Base-by-base conservation (phyloP, 2,329 filamentous ascomycete species). In the Trichophyton simii region DNA sequence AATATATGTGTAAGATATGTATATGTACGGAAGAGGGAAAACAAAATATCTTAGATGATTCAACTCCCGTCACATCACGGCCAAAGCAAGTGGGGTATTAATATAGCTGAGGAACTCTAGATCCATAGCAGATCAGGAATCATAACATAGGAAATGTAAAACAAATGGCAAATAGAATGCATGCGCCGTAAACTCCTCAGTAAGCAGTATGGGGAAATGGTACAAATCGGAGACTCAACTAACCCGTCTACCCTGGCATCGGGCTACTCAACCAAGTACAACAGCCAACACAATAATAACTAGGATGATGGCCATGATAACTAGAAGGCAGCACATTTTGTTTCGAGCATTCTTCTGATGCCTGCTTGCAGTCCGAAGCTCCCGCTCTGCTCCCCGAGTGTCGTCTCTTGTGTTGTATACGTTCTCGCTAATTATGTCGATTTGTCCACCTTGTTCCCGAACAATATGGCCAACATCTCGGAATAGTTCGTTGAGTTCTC, bases 391-490 rank as follows among this genome's bases (percentile, higher is more conserved):
- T 44, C 90, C 90, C 60, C 85, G 81, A 11, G 91, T 95, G 70
- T 95, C 87, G 63, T 87, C 84, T 64, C 87, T 83, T 54, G 91
- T 88, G 65, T 86, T 86, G 73, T 94, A 85, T 5, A 97, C 89
- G 68, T 96, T 96, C 67, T 89, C 87, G 64, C 85, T 86, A 68
- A 99, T 95, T 18, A 88, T 88, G 70, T 92, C 87, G 34, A 99
- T 79, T 74, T 89, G 84, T 68, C 90, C 88, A 58, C 94, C 94
- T 76, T 99, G 94, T 76, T 97, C 92, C 64, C 85, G 85, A 58
- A 99, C 91, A 73, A 99, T 96, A 73, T 96, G 91, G 55, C 92
- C 94, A n/a, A 99, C 91, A 77, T 99, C 92, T 65, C 91, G 83
- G 80, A 99, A 99, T 50, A 99, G 82, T 70, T 97, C 94, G 69